Evolutionary conservation across 441 rosid species (phyloP).

Genomic region (Gossypium aridum): DNA sequence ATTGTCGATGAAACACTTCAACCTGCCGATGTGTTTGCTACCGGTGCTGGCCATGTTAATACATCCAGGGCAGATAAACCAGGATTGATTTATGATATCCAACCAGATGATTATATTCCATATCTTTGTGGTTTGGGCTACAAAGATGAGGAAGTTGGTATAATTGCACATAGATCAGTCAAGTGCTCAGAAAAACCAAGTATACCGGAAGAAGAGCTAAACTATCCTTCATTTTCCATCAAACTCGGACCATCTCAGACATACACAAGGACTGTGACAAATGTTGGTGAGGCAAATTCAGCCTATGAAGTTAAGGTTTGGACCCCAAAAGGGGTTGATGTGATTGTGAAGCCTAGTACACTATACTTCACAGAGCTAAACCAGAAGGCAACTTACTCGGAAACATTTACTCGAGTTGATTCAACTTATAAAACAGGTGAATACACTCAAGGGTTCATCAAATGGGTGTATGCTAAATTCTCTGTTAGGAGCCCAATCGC

Average conservation of each 20-base stretch:
- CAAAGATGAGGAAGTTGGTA: conserved; percentile 20
- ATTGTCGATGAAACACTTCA: conserved; percentile 23
- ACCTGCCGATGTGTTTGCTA: conserved; percentile 30
- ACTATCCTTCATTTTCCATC: conserved; percentile 45
- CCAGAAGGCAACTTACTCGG: conserved; percentile 32
- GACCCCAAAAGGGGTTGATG: conserved; percentile 28
- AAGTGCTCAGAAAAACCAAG: conserved; percentile 21
- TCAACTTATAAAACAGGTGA: conserved; percentile 3
- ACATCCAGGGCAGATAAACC: conserved; percentile 39
- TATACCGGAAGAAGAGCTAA: conserved; percentile 41
- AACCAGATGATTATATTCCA: conserved; percentile 46
- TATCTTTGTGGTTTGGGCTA: conserved; percentile 46
- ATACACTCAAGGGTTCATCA: conserved; percentile 27
- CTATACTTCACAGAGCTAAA: conserved; percentile 24
- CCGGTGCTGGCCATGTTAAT: conserved; percentile 46
- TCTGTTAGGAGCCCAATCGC: conserved; percentile 38
- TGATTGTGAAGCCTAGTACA: conserved; percentile 25
- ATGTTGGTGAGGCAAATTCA: conserved; percentile 30
- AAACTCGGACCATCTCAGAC: conserved; percentile 28
- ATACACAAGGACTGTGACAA: conserved; percentile 41
- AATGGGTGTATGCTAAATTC: conserved; percentile 30
- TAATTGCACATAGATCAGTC: conserved; percentile 20
- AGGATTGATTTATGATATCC: conserved; percentile 41
- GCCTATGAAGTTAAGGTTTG: conserved; percentile 10
- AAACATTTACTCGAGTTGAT: conserved; percentile 23